A percentile compares a stretch with the other conserved stretches of the same genome.
These are phyloP conservation scores for Draba incana DNA, from an alignment of 345 rosid species.

Conservation along the genomic window DNA sequence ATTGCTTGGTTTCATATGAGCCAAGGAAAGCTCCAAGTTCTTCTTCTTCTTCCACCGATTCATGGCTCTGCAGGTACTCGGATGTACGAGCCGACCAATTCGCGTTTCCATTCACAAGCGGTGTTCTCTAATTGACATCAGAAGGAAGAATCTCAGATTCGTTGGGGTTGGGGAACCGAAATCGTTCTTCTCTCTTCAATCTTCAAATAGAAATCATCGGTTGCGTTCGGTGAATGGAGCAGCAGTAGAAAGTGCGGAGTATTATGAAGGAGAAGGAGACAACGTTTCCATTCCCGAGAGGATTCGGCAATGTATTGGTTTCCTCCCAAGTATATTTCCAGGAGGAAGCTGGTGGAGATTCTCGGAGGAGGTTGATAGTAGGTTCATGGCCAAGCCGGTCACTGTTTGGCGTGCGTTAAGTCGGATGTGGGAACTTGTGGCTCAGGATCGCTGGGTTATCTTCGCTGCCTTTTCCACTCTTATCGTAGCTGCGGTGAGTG, in stretches of 20 bases:
- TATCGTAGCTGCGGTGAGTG: slow-evolving; percentile 75
- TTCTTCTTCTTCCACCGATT: slow-evolving; percentile 24
- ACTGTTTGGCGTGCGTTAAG: slow-evolving; percentile 80
- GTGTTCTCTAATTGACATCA: slow-evolving; percentile 24
- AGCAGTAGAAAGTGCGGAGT: slow-evolving; percentile 44
- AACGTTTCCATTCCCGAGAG: slow-evolving; percentile 48
- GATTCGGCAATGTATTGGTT: slow-evolving; percentile 53
- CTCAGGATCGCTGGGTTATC: slow-evolving; percentile 86
- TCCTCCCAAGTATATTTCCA: slow-evolving; percentile 64
- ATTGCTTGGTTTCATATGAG: slow-evolving; percentile 30
- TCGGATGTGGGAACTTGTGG: slow-evolving; percentile 90
- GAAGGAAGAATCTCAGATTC: slow-evolving; percentile 39
- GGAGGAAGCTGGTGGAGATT: slow-evolving; percentile 97
- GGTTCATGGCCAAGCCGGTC: slow-evolving; percentile 72
- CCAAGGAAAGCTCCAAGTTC: slow-evolving; percentile 6
- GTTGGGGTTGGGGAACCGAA: slow-evolving; percentile 5
- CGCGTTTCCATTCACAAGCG: slow-evolving; percentile 43
- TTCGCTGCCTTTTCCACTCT: slow-evolving; percentile 80
- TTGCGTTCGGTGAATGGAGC: slow-evolving; percentile 57
- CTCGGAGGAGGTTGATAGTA: slow-evolving; percentile 67
- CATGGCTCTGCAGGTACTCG: slow-evolving; percentile 58
- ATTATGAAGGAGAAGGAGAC: slow-evolving; percentile 45
- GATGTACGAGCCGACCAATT: slow-evolving; percentile 45
- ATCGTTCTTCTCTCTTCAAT: slow-evolving; percentile 29
- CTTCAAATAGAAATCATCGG: neutral